Evolutionary conservation across 129 eudicot species (phyloP).

Genomic region (Gnaphalium uliginosum): DNA sequence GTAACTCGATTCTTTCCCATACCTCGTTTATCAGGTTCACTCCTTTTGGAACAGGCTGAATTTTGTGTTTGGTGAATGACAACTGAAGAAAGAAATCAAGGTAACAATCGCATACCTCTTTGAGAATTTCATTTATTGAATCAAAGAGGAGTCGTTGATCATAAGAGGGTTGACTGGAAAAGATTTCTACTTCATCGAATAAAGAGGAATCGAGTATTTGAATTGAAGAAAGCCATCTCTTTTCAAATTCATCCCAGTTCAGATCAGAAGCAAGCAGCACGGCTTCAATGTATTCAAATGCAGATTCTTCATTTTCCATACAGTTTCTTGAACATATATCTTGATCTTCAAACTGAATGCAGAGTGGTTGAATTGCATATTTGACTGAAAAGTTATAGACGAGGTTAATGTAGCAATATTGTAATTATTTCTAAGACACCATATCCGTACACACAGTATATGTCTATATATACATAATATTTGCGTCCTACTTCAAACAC

Average conservation of each 20-base stretch:
- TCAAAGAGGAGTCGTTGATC: conserved; percentile 88
- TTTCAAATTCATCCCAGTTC: conserved; percentile 79
- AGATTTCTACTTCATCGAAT: conserved; percentile 76
- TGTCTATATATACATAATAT: no score
- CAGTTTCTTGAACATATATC: conserved; percentile 42
- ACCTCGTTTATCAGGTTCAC: conserved; percentile 61
- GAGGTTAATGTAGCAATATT: not conserved
- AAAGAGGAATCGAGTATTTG: conserved; percentile 70
- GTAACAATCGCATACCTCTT: conserved; percentile 60
- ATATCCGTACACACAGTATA: no score
- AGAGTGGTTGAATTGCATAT: conserved; percentile 58
- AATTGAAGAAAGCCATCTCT: conserved; percentile 66
- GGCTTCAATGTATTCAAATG: conserved; percentile 83
- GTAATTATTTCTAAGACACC: no score
- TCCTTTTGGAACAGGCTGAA: conserved; percentile 49
- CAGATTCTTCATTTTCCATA: conserved; percentile 66
- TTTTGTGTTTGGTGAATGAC: conserved; percentile 35
- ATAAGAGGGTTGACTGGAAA: conserved; percentile 59
- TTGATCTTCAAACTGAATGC: conserved; percentile 72
- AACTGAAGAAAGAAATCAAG: conserved; percentile 42
- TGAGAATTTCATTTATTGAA: conserved; percentile 63
- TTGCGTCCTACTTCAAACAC: no score
- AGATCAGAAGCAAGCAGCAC: conserved; percentile 80
- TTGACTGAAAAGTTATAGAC: conserved; percentile 39
- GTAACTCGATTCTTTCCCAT: conserved; percentile 73